Evolutionary conservation across 2,329 filamentous ascomycete species (phyloP), one percentile per base, ranked within the genome.

Genomic region (Rhytidhysteron rufulum): DNA sequence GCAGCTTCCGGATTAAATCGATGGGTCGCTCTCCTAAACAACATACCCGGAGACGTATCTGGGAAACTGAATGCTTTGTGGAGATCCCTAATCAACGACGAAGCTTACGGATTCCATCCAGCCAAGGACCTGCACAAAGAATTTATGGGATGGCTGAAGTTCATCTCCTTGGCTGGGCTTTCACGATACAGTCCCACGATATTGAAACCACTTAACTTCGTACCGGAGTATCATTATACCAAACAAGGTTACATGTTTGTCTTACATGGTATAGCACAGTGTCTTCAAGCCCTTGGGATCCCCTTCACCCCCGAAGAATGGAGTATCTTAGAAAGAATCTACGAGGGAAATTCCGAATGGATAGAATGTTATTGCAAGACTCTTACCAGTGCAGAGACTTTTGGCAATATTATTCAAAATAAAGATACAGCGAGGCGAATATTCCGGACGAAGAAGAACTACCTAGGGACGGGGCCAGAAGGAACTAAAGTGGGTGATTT

Each of bases 371-470:
- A 31, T 31, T 31, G 29, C 29, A 31, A 31, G 5, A n/a, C 17
- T 31, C 29, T 31, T 16, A 31, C 13, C 9, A 10, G 29, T 4
- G 29, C 29, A 5, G 29, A 31, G 29, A 10, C 29, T n/a, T 31
- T 31, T 31, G 29, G 29, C n/a, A 31, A 31, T 9, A 31, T 31
- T 10, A 31, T 31, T 31, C 29, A 16, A 10, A 31, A 31, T 9
- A 31, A 31, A 31, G 21, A 34, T 8, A 24, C 29, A 21, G 25
- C 31, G 7, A 18, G 37, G 1, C 9, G n/a, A 4, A 17, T 41
- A 4, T 41, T 41, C 17, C 27, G 34, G 33, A 41, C 40, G 35
- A 21, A 34, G 29, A 39, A 33, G 18, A 34, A 34, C 1, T 42
- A 32, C 17, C 2, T 42, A 21, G 40, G 40, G 2, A 31, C 36